Evolutionary conservation across 23 red algal species (phyloP), one percentile per base, ranked within the genome.

Genomic region (Gracilaria domingensis): DNA sequence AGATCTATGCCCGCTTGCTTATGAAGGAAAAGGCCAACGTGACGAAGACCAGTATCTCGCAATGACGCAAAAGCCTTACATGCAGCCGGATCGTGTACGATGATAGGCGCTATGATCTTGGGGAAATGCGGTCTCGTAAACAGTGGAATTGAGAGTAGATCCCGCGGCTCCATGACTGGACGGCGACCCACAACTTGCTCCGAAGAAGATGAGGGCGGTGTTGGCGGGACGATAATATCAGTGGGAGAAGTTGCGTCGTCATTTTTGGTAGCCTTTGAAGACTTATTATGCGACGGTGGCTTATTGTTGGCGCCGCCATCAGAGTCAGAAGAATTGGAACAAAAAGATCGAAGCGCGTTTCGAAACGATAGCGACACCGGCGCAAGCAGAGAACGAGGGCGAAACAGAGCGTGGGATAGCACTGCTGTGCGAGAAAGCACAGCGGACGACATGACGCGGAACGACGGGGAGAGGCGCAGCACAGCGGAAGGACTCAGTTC

Each of bases 21-120:
- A 64, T 94, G 95, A 57, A 98, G 86, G 75, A 98, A 98, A 12
- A 98, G 90, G 6, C 95, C 95, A 12, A 92, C 90, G 56, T 94
- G 92, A 32, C 95, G 95, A 44, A 88, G 81, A 21, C 95, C 95
- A n/a, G 82, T 91, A 33, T 94, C 91, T 30, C 84, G 81, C 83
- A 98, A 54, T 0, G 87, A 84, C 12, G 88, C 66, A 47, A 98
- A 98, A 32, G 95, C 90, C 75, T 93, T 93, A 69, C 90, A 93
- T 0, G 95, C 95, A 18, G 88, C 74, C 8, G 95, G 80, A 75
- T 98, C 95, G 79, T 89, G 87, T n/a, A 98, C 95, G 47, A 94
- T 87, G 44, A 98, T 89, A 0, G 89, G 89, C 0, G 95, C 95
- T 42, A 98, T 89, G n/a, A 94, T 94, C 60, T 88, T 89, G 0